These are phyloP conservation scores for Russula olivacea DNA, from an alignment of 768 basidiomycete species.

Conservation along the genomic window DNA sequence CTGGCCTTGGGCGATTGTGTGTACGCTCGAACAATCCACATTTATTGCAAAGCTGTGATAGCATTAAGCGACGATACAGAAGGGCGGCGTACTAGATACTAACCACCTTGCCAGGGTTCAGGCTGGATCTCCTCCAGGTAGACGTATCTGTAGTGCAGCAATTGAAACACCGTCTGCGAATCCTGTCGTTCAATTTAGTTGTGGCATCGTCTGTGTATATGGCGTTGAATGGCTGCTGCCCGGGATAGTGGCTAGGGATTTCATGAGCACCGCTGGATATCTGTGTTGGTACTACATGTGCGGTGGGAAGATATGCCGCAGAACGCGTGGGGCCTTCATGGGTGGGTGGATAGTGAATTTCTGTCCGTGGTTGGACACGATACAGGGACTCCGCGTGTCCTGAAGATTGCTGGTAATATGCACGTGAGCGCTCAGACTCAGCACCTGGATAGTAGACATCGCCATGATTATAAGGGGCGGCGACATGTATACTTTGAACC, in stretches of 20 bases:
- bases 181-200: slow-evolving; percentile 72
- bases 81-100: slow-evolving; percentile 20
- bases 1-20: slow-evolving; percentile 70
- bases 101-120: slow-evolving; percentile 76
- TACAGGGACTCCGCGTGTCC: slow-evolving; percentile 8
- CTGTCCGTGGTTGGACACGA: slow-evolving; percentile 25
- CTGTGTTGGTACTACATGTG: slow-evolving; percentile 28
- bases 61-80: neutral
- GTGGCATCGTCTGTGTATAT: slow-evolving; percentile 72
- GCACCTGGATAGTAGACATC: slow-evolving; percentile 18
- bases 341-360: slow-evolving; percentile 17
- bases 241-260: slow-evolving; percentile 36
- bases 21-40: slow-evolving; percentile 79
- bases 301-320: slow-evolving; percentile 26
- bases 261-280: slow-evolving; percentile 19
- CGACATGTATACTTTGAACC: slow-evolving; percentile 34
- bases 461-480: slow-evolving; percentile 38
- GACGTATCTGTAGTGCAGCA: slow-evolving; percentile 82
- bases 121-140: slow-evolving; percentile 72
- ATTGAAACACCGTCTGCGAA: slow-evolving; percentile 75
- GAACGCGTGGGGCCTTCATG: slow-evolving; percentile 18
- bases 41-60: slow-evolving; percentile 46
- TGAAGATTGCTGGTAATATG: slow-evolving; percentile 16
- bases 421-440: slow-evolving; percentile 20
- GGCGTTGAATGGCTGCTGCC: slow-evolving; percentile 36